Base-by-base conservation (phyloP, 1,139 yeast species). In the Yamadazyma oceani region DNA sequence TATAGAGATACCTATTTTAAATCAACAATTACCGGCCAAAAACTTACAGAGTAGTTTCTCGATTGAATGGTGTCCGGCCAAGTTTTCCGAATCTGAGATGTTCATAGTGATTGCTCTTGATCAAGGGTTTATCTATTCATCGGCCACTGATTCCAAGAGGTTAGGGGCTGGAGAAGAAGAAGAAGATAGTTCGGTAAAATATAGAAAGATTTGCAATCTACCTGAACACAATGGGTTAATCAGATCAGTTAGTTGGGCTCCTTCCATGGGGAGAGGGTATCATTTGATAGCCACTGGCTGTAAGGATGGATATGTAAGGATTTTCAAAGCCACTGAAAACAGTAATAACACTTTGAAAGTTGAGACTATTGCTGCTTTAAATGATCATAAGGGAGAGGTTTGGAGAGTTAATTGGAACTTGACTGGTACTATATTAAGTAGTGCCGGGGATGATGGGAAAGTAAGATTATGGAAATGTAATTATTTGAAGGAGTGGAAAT, bases 401-500 rank as follows among this genome's bases (percentile, higher is more conserved):
- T 92, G 98, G 98, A 75, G 90, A 35, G 97, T 92, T 5, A 78
- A 86, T 26, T 92, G 97, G 97, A 92, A 92, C 55, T 62, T 84
- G 36, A 88, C 97, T 0, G 98, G 97, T 3, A 88, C 98, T 0
- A 83, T 92, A 11, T 66, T 92, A 45, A 85, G 96, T 44, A 85
- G 95, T 34, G 89, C 97, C 2, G 98, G 98, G 11, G 97, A 90
- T 55, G 98, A 92, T 55, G 97, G 97, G 5, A 82, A 84, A 48
- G 82, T 92, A 13, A 72, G 96, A 51, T 71, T 92, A 48, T 92
- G 97, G 96, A 92, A 92, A 61, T 77, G 95, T 29, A 80, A 86
- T 31, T 88, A 85, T 58, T 75, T 85, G 44, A 85, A 85, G 50
- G 89, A 86, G 54, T 92, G 90, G 76, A 89, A 85, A 62, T 89